A percentile compares a stretch with the other conserved stretches of the same genome.
Evolutionary conservation across 192 early-diverging fungal species (phyloP).

Genomic region (Entophlyctis luteolus): DNA sequence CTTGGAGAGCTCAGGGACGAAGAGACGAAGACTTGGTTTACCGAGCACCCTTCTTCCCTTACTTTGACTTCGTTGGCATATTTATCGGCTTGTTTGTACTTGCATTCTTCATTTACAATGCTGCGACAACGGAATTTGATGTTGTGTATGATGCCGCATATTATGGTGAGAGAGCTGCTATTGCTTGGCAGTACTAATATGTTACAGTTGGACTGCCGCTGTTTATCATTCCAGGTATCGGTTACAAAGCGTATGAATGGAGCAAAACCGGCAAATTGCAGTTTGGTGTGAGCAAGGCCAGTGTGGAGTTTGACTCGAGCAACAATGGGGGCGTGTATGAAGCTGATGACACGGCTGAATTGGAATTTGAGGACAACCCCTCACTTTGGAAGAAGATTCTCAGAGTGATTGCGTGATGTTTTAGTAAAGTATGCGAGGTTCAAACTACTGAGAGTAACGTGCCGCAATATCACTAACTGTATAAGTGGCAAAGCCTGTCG

Average conservation of each 20-base stretch:
- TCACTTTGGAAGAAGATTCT: background rate
- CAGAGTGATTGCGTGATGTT: background rate
- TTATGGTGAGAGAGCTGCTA: background rate
- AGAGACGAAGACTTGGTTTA: slow-evolving; percentile 15
- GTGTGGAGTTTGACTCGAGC: background rate
- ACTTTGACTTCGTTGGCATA: slow-evolving; percentile 19
- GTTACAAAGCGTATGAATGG: background rate
- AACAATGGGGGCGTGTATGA: background rate
- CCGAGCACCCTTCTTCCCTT: slow-evolving; percentile 21
- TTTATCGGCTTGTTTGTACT: slow-evolving; percentile 16
- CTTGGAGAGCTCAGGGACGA: slow-evolving; percentile 19
- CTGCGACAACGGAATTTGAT: background rate
- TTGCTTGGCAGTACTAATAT: too few species aligned
- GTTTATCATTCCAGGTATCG: background rate
- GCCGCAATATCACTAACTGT: too few species aligned
- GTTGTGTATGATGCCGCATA: slow-evolving; percentile 6
- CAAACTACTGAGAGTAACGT: too few species aligned
- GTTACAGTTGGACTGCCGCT: background rate
- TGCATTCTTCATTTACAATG: slow-evolving; percentile 19
- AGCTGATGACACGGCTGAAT: background rate
- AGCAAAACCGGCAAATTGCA: background rate
- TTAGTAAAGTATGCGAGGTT: too few species aligned
- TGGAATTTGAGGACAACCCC: background rate
- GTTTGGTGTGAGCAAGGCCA: background rate
- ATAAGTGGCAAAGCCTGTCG: too few species aligned